Conservation (phyloP, 2,329 filamentous ascomycete genomes). For the Colletotrichum gigasporum region DNA sequence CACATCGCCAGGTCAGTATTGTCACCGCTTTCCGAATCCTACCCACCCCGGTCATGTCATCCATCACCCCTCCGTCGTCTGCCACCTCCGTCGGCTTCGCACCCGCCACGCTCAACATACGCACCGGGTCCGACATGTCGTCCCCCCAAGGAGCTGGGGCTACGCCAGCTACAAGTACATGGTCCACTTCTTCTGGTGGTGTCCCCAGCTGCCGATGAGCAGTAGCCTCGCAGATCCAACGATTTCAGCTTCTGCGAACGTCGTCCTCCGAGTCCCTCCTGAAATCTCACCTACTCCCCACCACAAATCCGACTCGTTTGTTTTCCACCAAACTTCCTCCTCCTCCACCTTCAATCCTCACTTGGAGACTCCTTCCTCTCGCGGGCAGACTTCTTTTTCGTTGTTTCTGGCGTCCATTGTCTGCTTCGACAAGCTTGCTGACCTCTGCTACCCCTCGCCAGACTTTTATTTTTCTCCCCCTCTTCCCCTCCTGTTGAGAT, state of each 20-base stretch:
- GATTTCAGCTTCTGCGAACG: slow-evolving; percentile 34
- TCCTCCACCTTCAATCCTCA: slow-evolving; percentile 25
- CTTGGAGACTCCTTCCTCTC: slow-evolving; percentile 17
- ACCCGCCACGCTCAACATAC: slow-evolving; percentile 19
- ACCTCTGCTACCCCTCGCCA: slow-evolving; percentile 32
- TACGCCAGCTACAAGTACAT: slow-evolving; percentile 27
- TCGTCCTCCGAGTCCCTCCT: slow-evolving; percentile 30
- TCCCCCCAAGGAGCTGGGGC: slow-evolving; percentile 28
- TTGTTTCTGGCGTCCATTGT: slow-evolving; percentile 31
- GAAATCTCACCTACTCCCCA: slow-evolving; percentile 34
- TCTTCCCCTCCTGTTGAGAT: slow-evolving; percentile 22
- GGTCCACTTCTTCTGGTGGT: slow-evolving; percentile 37
- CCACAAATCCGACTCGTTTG: slow-evolving; percentile 29
- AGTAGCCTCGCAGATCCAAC: slow-evolving; percentile 35
- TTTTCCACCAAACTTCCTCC: slow-evolving; percentile 31
- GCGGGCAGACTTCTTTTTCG: slow-evolving; percentile 22
- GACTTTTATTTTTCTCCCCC: slow-evolving; percentile 31
- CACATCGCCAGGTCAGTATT: slow-evolving; percentile 24
- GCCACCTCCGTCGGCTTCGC: slow-evolving; percentile 16
- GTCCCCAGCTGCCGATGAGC: slow-evolving; percentile 33
- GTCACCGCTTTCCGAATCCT: slow-evolving; percentile 3
- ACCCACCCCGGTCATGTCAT: slow-evolving; percentile 21
- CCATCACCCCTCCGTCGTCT: slow-evolving; percentile 15
- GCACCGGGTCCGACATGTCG: slow-evolving; percentile 12
- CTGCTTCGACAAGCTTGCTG: slow-evolving; percentile 32